These are phyloP conservation scores for Elsinoe necatrix DNA, from an alignment of 2,329 filamentous ascomycete species.

Conservation along the genomic window DNA sequence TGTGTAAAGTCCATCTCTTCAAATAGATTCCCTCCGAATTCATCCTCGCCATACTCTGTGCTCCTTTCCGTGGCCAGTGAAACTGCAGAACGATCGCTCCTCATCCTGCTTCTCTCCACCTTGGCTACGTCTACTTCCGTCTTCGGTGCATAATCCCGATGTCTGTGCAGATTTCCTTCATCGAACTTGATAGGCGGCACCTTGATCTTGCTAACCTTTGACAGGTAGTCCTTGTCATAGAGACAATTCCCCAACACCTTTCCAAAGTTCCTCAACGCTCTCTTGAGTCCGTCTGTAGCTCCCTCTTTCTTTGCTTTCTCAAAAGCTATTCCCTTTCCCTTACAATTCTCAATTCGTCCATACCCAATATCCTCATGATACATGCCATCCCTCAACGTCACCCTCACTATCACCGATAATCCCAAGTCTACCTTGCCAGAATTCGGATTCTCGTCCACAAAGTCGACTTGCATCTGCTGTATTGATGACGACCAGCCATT, in stretches of 20 bases:
- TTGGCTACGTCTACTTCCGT: constrained; percentile 36
- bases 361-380: constrained; percentile 97
- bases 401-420: constrained; percentile 79
- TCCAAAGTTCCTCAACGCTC: constrained; percentile 82
- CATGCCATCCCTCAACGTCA: constrained; percentile 87
- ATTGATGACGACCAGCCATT: constrained; percentile 98
- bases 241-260: constrained; percentile 98
- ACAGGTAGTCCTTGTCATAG: constrained; percentile 90
- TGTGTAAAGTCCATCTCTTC: constrained; percentile 54
- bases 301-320: constrained; percentile 99
- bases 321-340: constrained; percentile 89
- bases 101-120: constrained; percentile 16
- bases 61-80: constrained; percentile 27
- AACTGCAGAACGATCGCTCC: constrained; percentile 28
- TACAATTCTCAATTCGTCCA: constrained; percentile 91
- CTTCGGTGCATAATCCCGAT: constrained; percentile 62
- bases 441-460: constrained; percentile 43
- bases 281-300: constrained; percentile 87
- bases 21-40: constrained; percentile 46
- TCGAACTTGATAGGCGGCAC: constrained; percentile 68
- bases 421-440: constrained; percentile 38
- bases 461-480: constrained; percentile 89
- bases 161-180: constrained; percentile 70
- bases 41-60: constrained; percentile 43
- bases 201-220: constrained; percentile 86